Base-by-base conservation (phyloP, 1,284 basidiomycete species). In the Neonothopanus nambi region DNA sequence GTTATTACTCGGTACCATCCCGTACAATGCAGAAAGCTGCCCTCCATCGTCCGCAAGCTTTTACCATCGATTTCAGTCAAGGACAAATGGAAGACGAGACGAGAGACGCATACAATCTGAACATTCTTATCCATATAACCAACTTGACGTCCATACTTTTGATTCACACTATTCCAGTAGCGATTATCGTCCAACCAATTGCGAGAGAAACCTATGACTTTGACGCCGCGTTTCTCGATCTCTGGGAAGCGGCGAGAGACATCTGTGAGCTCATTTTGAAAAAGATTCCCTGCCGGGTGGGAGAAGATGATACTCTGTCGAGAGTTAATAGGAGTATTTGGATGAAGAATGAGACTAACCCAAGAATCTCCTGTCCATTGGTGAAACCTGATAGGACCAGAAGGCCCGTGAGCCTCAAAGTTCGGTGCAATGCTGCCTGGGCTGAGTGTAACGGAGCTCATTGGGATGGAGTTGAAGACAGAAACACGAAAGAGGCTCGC, bases 291-390 rank as follows among this genome's bases (percentile, higher is more conserved):
- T n/a, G n/a, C n/a, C 5, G 55, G 55, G 26, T 57, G 51, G 3
- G 55, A 53, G 42, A 57, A 57, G 7, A 57, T 37, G 41, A 57
- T 50, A 3, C 51, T 46, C 55, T 56, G 44, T 11, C 46, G 23
- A 48, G 55, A 42, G 54, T 17, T 18, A 28, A 21, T 18, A 24
- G 43, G 45, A 49, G 17, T 46, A 60, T 53, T 44, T 39, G 40
- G 55, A 18, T 20, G 30, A 20, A 23, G 17, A 12, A 40, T 40
- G 26, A 28, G n/a, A 59, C 72, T 26, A 68, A 91, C 91, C 96
- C 97, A 99, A 30, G 86, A 90, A 67, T 87, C 76, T 45, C 86
- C 90, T 64, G 93, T 86, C 85, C 87, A 98, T 41, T 97, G 86
- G 70, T 97, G 94, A 80, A 98, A 98, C 65, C 85, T 85, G 74